Conservation (phyloP, 2,329 filamentous ascomycete species). For the Talaromyces marneffei region DNA sequence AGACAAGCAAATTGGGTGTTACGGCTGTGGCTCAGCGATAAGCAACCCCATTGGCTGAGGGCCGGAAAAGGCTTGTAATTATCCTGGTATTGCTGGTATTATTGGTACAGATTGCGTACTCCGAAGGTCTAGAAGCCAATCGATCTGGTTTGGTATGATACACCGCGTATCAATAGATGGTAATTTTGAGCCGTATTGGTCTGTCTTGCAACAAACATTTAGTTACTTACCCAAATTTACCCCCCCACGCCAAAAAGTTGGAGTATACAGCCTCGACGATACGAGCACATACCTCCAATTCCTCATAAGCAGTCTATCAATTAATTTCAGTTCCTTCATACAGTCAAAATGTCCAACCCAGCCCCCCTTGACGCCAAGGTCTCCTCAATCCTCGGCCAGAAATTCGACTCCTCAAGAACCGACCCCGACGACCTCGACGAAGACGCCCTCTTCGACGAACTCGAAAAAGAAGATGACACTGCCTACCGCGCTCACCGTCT, state of each 20-base stretch:
- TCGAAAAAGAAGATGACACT: slow-evolving; percentile 49
- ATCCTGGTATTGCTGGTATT: not conserved
- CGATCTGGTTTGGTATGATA: not conserved
- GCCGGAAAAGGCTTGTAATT: slow-evolving; percentile 1
- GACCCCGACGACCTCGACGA: slow-evolving; percentile 47
- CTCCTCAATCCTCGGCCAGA: slow-evolving; percentile 12
- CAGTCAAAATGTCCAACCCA: not conserved
- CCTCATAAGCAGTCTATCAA: not conserved
- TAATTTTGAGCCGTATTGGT: not conserved
- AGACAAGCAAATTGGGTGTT: slow-evolving; percentile 3
- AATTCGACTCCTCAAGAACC: slow-evolving; percentile 28
- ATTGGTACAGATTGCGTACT: not conserved
- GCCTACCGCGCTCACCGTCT: slow-evolving; percentile 53
- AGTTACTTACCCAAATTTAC: not conserved
- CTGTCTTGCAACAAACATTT: not conserved
- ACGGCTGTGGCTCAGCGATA: slow-evolving; percentile 4
- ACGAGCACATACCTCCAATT: not conserved
- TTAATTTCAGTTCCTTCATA: not conserved
- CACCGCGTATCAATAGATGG: not conserved
- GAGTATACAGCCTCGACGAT: not conserved
- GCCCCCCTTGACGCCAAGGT: slow-evolving; percentile 14
- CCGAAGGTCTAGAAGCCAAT: not conserved
- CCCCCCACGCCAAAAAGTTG: not conserved
- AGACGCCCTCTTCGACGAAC: slow-evolving; percentile 55
- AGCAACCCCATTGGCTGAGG: not conserved